phyloP scores from a whole-genome alignment of 495 filamentous ascomycete species.

The Chaetomium cochliodes region DNA sequence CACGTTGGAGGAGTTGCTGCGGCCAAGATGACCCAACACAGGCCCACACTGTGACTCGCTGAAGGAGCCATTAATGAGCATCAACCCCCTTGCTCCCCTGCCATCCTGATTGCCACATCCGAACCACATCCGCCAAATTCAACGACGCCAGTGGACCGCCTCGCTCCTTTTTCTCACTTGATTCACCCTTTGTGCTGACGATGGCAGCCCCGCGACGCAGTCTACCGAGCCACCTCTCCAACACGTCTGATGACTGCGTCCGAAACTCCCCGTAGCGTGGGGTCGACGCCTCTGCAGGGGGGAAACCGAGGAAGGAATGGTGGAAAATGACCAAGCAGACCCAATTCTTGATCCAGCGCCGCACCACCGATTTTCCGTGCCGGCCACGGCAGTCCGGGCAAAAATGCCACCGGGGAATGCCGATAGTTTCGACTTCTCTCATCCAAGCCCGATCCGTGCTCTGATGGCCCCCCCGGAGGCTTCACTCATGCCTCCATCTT shows the following conservation, averaged over 20 bases:
- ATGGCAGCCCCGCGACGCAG: not conserved
- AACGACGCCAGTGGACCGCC: not conserved
- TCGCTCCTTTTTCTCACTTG: no score
- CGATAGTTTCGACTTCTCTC: not conserved
- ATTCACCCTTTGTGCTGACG: not conserved
- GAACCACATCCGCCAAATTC: not conserved
- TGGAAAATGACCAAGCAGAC: no score
- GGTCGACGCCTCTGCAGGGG: not conserved
- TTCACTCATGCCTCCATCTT: not conserved
- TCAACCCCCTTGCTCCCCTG: not conserved
- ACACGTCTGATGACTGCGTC: not conserved
- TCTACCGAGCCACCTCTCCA: not conserved
- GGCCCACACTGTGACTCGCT: not conserved
- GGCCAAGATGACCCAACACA: not conserved
- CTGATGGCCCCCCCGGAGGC: not conserved
- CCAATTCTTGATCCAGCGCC: no score
- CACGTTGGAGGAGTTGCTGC: constrained; percentile 1
- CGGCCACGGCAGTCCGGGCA: not conserved
- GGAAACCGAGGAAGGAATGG: not conserved
- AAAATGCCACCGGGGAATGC: not conserved
- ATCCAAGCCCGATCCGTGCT: not conserved
- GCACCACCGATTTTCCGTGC: not conserved
- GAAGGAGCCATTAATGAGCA: constrained; percentile 6
- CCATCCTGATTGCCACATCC: constrained; percentile 16
- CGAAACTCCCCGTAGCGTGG: not conserved